Evolutionary conservation across 2,329 filamentous ascomycete species (phyloP), one percentile per base, ranked within the genome.

Genomic region (Penicillium sp.): DNA sequence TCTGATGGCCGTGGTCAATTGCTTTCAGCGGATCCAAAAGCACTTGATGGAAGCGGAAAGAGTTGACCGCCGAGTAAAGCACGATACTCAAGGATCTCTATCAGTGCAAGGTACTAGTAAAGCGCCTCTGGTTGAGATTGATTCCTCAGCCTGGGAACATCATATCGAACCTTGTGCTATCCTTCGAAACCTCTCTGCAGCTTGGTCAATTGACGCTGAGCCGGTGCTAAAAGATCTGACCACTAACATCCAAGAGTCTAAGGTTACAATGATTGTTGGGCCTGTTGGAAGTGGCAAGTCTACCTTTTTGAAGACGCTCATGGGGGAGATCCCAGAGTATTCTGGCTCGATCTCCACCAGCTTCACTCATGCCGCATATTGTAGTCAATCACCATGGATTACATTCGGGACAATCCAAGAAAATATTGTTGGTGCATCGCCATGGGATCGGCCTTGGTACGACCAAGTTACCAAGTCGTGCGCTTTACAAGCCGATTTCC

Each of bases 311-410:
- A 64, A 53, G 44, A 50, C 49, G 1, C 41, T 64, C 16, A 52
- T 66, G 11, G 61, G 57, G 13, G 65, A 66, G 25, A 55, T 57
- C 4, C 51, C 58, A 21, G 47, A 59, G 39, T 36, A 16, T 29
- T 58, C 63, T 13, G 64, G 65, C 16, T 52, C 47, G 8, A 44
- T 66, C 2, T 55, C 55, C 11, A 59, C 61, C n/a, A 60, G 53
- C 10, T 61, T 55, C 29, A 36, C 31, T 15, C 50, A 60, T 38
- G 53, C 57, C 5, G 64, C 60, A 2, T 65, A 60, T 50, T 66
- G 64, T 33, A 62, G 52, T 16, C 64, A 67, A 43, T 58, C 53
- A 3, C 61, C 64, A 10, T 67, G 64, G 65, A 59, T 65, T 34
- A 60, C 48, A 16, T 59, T 61, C 23, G 60, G 60, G 7, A 58